Base-by-base conservation (phyloP, 1,284 basidiomycete genomes). In the Pascua sp. region DNA sequence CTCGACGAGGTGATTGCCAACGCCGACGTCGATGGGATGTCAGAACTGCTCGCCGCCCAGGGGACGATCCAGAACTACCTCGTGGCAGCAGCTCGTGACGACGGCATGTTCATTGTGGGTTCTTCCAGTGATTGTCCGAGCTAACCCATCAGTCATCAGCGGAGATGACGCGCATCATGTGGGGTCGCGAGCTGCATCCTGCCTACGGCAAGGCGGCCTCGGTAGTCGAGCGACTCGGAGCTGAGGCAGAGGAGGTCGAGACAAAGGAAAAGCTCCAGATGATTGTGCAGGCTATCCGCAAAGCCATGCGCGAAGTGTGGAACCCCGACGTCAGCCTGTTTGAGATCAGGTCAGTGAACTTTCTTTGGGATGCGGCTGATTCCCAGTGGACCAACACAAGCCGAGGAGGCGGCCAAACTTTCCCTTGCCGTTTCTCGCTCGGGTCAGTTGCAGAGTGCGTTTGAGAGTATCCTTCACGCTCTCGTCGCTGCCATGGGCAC, bases 401-500 rank as follows among this genome's bases (percentile, higher is more conserved):
- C 51, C 10, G 65, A 69, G 15, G 52, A 53, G 3, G 71, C 71
- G 32, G 24, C 56, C 1, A 43, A 61, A 32, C 67, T 69, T 13
- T 81, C 89, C 0, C 85, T 90, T 60, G 85, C 88, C 60, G 83
- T 95, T 50, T 88, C 88, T 15, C 84, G 84, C 0, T 82, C 86
- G 18, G 88, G 90, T 59, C 82, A 81, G 44, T 78, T 95, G 48
- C 84, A 84, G 57, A 85, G 83, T 55, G 89, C 87, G 1, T 91
- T 93, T 71, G 84, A 88, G 42, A 85, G 87, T 0, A 88, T 95
- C 50, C 76, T 96, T 5, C 85, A 84, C 38, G 69, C 87, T 15
- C 85, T 94, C 17, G 71, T 95, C 18, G 77, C 81, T 53, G 85
- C 89, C 2, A 81, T 94, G 60, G 89, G 92, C 67, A 86, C 88